Conservation (phyloP, 495 filamentous ascomycete species). For the Oidiodendron maius region DNA sequence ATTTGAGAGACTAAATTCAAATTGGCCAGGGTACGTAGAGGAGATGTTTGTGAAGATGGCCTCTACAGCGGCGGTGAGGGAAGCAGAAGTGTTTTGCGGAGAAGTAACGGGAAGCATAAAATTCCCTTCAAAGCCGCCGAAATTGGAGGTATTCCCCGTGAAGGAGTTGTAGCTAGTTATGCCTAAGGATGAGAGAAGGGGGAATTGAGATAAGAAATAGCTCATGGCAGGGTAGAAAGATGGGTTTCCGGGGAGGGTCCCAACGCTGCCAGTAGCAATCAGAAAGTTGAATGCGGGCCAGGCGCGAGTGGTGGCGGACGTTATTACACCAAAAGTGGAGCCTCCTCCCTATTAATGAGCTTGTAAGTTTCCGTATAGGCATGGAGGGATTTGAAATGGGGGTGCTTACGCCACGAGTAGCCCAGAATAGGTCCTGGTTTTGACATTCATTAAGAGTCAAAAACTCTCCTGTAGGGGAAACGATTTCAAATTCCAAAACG, state of each 20-base stretch:
- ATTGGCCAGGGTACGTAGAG: not conserved
- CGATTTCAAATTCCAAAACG: conserved; percentile 52
- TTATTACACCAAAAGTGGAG: conserved; percentile 58
- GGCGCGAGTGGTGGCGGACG: conserved; percentile 41
- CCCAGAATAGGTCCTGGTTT: conserved; percentile 60
- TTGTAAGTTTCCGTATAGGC: too few relatives aligned
- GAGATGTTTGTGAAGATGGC: conserved; percentile 24
- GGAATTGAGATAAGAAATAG: conserved; percentile 31
- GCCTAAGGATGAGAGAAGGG: conserved; percentile 28
- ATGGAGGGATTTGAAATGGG: too few relatives aligned
- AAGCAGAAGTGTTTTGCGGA: not conserved
- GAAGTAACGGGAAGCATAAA: not conserved
- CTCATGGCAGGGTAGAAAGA: conserved; percentile 26
- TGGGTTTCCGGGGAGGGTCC: conserved; percentile 1
- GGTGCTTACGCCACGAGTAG: conserved; percentile 46
- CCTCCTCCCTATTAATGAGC: too few relatives aligned
- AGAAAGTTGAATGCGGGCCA: conserved; percentile 11
- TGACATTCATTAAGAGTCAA: conserved; percentile 47
- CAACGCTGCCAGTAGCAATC: conserved; percentile 9
- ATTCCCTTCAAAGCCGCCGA: conserved; percentile 7
- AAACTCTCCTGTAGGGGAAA: conserved; percentile 46
- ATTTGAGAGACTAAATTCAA: not conserved
- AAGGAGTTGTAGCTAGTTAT: conserved; percentile 40
- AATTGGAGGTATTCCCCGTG: not conserved
- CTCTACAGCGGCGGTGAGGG: conserved; percentile 20